These are phyloP conservation scores for Monosporascus sp. DNA, from an alignment of 2,329 filamentous ascomycete species.

Conservation along the genomic window DNA sequence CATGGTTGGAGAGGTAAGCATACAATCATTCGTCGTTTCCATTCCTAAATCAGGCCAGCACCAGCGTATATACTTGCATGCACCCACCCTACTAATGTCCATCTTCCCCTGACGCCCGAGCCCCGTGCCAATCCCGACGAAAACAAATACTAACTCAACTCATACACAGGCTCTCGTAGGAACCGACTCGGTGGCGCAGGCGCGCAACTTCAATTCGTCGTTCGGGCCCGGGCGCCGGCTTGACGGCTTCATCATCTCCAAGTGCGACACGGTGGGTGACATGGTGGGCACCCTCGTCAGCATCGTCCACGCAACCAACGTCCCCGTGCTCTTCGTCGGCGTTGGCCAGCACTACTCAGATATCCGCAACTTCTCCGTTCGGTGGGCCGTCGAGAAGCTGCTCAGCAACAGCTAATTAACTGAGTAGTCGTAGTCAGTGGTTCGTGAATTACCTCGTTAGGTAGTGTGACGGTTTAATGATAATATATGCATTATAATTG, in stretches of 20 bases:
- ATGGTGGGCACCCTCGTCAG: constrained; percentile 96
- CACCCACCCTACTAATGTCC: neutral
- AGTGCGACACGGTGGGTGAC: constrained; percentile 98
- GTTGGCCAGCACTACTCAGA: constrained; percentile 67
- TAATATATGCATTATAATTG: no score
- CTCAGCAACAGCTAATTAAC: constrained; percentile 41
- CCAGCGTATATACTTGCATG: neutral
- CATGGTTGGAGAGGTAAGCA: constrained; percentile 71
- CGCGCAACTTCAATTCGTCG: constrained; percentile 89
- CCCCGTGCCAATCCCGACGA: neutral
- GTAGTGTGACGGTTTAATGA: no score
- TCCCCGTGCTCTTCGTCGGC: constrained; percentile 89
- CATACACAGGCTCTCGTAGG: constrained; percentile 69
- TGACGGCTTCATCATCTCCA: constrained; percentile 97
- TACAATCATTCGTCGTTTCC: neutral
- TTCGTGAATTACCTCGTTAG: no score
- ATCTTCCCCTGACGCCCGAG: constrained; percentile 3
- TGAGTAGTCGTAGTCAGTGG: no score
- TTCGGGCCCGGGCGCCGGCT: constrained; percentile 77
- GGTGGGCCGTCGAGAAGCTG: constrained; percentile 64
- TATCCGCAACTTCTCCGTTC: constrained; percentile 63
- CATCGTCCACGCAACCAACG: constrained; percentile 94
- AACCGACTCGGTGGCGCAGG: constrained; percentile 91
- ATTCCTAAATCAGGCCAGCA: no score
- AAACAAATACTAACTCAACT: constrained; percentile 2